Base-by-base conservation (phyloP, 225 moss, liverwort and hornwort genomes). In the Polytrichum commune region DNA sequence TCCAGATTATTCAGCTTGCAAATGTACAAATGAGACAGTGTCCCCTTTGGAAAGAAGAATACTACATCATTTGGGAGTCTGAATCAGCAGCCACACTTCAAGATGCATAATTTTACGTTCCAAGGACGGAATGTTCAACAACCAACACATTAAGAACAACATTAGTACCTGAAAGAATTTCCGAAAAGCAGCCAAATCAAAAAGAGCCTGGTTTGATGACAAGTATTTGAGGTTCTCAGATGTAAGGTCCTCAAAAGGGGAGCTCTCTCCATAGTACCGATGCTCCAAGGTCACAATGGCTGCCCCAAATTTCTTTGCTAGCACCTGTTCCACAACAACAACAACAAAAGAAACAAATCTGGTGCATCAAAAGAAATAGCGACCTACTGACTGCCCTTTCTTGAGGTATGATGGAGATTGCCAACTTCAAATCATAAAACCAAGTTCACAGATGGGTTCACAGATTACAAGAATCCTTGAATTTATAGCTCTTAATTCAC, bases 211-310 rank as follows among this genome's bases (percentile, higher is more conserved):
- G 62, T 93, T 90, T 29, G 98, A 92, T 5, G 95, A 91, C 38
- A 98, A 75, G 76, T 90, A 93, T 69, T 87, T 91, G 55, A 98
- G 80, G 63, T 93, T 98, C 20, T 82, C 81, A 1, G 93, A 75
- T 35, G 92, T 88, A 8, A 93, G 81, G 62, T 98, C 87, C 78
- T 81, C 75, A 25, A 95, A 91, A 10, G 84, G 89, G 5, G 92
- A 74, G 76, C 98, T 98, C 69, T 95, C 90, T 53, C 98, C 98
- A 67, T 95, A 98, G 55, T 98, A 98, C 7, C 98, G 82, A 72
- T 98, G 98, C 87, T 98, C 98, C 82, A 98, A 68, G 69, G 86
- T 78, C 19, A 95, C 90, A 55, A 98, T 62, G 70, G 95, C 93
- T 54, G 98, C 98, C 60, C 95, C 95, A 65, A 92, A 98, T 66